Percentiles rank a stretch among this genome's conserved stretches.
Evolutionary conservation across 345 rosid species (phyloP).

Genomic region (Conringia planisiliqua): DNA sequence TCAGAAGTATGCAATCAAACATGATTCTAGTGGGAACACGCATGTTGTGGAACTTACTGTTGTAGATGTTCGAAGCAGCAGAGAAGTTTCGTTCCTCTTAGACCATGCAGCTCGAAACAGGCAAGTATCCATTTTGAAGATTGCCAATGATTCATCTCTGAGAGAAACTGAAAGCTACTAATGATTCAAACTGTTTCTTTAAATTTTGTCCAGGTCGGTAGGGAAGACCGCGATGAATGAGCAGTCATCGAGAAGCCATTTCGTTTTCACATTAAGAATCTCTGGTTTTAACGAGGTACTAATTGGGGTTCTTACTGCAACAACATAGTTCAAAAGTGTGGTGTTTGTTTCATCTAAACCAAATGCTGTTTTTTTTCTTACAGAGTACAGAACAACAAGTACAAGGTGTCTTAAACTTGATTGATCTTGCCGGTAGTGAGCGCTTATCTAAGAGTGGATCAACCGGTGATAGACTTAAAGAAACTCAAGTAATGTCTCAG

Average conservation of each 20-base stretch:
- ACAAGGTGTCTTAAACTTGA: conserved; percentile 90
- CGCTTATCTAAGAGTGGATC: conserved; percentile 96
- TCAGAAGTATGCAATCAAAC: conserved; percentile 67
- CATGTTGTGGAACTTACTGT: conserved; percentile 71
- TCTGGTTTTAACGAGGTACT: conserved; percentile 84
- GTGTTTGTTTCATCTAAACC: neutral
- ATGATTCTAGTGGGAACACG: conserved; percentile 80
- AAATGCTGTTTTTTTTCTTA: neutral
- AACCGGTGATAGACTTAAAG: conserved; percentile 88
- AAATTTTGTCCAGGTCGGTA: conserved; percentile 57
- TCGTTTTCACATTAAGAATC: conserved; percentile 84
- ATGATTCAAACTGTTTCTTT: neutral
- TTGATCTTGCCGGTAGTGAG: conserved; percentile 99
- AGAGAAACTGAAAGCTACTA: neutral
- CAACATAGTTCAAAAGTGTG: neutral
- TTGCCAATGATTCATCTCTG: neutral
- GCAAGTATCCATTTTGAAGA: conserved; percentile 32
- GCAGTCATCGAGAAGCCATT: conserved; percentile 96
- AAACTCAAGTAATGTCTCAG: conserved; percentile 74
- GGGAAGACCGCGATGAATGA: conserved; percentile 97
- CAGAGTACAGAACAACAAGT: conserved; percentile 95
- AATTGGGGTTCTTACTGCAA: neutral
- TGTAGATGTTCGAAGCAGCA: conserved; percentile 64
- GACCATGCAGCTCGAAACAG: conserved; percentile 85
- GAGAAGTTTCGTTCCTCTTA: conserved; percentile 64